These are phyloP conservation scores for Globisporangium paddicum DNA, from an alignment of 352 stramenopile genomes.

Conservation along the genomic window DNA sequence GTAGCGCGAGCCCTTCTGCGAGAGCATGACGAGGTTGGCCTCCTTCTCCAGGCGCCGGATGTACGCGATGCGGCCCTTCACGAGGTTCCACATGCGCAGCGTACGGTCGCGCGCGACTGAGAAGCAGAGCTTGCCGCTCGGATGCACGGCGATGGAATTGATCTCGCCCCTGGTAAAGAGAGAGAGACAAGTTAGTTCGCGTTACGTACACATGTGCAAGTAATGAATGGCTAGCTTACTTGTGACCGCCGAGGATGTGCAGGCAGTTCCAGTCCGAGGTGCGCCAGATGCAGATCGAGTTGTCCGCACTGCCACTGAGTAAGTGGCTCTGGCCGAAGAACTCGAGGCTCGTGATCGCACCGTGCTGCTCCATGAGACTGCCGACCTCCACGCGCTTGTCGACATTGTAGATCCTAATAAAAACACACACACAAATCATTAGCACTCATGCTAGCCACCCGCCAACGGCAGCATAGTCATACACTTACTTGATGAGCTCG, in stretches of 20 bases:
- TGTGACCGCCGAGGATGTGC: constrained; percentile 86
- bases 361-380: constrained; percentile 84
- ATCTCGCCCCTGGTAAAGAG: constrained; percentile 52
- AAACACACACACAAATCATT: background rate
- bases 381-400: constrained; percentile 85
- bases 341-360: constrained; percentile 81
- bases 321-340: constrained; percentile 86
- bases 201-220: background rate
- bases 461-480: background rate
- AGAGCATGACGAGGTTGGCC: constrained; percentile 70
- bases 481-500: constrained; percentile 83
- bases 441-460: background rate
- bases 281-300: constrained; percentile 89
- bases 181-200: background rate
- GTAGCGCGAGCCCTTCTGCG: constrained; percentile 67
- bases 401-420: constrained; percentile 81
- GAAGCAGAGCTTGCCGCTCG: constrained; percentile 86
- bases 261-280: constrained; percentile 88
- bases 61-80: constrained; percentile 86
- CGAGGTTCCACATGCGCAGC: constrained; percentile 89
- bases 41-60: constrained; percentile 84
- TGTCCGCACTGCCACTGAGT: constrained; percentile 83
- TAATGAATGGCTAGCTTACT: constrained; percentile 30
- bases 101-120: constrained; percentile 80
- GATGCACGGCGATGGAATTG: constrained; percentile 82